Percentiles rank a stretch among this genome's conserved stretches.
Evolutionary conservation across 2,329 filamentous ascomycete genomes (phyloP).

Genomic region (Beauveria sp.): DNA sequence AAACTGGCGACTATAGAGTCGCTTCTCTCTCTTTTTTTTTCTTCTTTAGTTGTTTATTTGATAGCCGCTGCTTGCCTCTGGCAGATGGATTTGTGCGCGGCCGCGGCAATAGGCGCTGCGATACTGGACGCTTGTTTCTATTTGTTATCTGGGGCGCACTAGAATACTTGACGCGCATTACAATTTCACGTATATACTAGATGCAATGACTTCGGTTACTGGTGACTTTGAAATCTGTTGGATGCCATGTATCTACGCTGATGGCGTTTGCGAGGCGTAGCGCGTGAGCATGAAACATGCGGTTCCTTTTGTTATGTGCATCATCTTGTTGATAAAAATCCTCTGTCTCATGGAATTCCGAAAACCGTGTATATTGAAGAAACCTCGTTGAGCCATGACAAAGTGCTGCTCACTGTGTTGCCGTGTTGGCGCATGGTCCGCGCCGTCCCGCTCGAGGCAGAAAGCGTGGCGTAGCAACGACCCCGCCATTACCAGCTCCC

Average conservation of each 20-base stretch:
- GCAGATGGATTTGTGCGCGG: background rate
- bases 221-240: no score
- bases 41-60: background rate
- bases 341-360: no score
- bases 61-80: background rate
- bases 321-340: no score
- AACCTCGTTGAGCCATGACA: background rate
- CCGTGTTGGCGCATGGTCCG: background rate
- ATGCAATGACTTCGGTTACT: no score
- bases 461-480: background rate
- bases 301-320: no score
- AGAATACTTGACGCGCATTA: background rate
- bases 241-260: no score
- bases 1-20: background rate
- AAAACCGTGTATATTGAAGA: no score
- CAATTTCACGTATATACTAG: background rate
- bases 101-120: background rate
- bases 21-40: background rate
- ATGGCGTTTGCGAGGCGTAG: no score
- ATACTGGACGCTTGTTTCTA: background rate
- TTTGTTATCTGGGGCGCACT: background rate
- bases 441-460: background rate
- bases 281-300: no score
- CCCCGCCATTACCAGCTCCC: background rate
- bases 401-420: background rate